Evolutionary conservation across 306 rosid genomes (phyloP).

Genomic region (Cyclanthera cordifolia): DNA sequence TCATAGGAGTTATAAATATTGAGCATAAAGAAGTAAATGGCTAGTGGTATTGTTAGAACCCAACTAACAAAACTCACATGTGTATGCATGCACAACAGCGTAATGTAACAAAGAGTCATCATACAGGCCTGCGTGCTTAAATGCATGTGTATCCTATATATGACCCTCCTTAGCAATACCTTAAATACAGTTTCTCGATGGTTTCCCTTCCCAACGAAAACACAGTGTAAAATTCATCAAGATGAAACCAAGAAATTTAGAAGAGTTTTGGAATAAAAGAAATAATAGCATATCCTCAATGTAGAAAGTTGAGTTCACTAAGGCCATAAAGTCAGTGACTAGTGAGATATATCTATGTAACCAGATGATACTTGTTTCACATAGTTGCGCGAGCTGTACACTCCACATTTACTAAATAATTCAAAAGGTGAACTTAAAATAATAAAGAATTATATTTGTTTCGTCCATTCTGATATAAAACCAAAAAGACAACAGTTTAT

Average conservation of each 20-base stretch:
- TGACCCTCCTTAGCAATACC: not conserved
- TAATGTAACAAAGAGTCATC: not conserved
- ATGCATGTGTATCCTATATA: not conserved
- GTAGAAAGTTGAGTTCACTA: not conserved
- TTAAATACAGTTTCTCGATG: not conserved
- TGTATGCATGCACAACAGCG: constrained; percentile 5
- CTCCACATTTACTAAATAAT: not conserved
- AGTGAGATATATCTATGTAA: constrained; percentile 2
- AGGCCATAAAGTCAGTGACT: not conserved
- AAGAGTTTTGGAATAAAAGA: not conserved
- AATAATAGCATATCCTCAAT: not conserved
- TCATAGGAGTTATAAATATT: not conserved
- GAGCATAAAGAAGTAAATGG: not conserved
- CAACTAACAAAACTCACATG: not conserved
- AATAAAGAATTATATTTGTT: not conserved
- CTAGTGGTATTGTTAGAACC: not conserved
- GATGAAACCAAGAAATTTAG: not conserved
- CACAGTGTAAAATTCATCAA: not conserved
- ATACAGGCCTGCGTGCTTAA: not conserved
- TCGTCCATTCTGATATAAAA: not conserved
- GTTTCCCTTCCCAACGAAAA: not conserved
- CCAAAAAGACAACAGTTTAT: too few relatives aligned
- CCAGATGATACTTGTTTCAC: not conserved
- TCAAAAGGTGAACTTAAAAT: not conserved
- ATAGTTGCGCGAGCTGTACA: not conserved